These are phyloP conservation scores for Stentor roeselii DNA, from an alignment of 73 alveolate genomes.

Conservation along the genomic window DNA sequence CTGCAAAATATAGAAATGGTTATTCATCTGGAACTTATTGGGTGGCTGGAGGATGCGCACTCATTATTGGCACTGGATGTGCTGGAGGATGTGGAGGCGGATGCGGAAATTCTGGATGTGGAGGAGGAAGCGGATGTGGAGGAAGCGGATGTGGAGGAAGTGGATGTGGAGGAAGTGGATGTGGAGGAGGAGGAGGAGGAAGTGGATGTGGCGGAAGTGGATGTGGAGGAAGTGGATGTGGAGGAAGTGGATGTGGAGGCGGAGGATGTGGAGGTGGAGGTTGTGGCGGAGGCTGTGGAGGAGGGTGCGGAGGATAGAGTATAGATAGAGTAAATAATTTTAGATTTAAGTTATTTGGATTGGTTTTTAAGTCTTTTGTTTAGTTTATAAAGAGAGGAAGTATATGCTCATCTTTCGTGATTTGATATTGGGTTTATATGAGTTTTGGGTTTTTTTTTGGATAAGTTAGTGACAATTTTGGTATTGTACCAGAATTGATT, in stretches of 20 bases:
- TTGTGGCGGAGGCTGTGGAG: not conserved
- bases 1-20: not conserved
- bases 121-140: not conserved
- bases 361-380: too few relatives aligned
- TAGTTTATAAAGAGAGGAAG: too few relatives aligned
- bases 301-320: not conserved
- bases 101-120: not conserved
- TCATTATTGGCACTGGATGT: not conserved
- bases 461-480: too few relatives aligned
- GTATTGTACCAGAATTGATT: too few relatives aligned
- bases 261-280: not conserved
- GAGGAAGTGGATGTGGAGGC: constrained; percentile 16
- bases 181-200: constrained; percentile 8
- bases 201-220: not conserved
- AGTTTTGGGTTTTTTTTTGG: too few relatives aligned
- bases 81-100: constrained; percentile 12
- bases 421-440: too few relatives aligned
- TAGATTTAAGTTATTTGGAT: too few relatives aligned
- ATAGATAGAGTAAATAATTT: too few relatives aligned
- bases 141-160: not conserved
- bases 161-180: constrained; percentile 3
- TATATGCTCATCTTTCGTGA: too few relatives aligned
- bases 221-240: constrained; percentile 3
- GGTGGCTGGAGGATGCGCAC: not conserved
- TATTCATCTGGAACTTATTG: not conserved